Conservation (phyloP, 1,139 yeast species). For the Hemisphaericaspora xylofermentans region DNA sequence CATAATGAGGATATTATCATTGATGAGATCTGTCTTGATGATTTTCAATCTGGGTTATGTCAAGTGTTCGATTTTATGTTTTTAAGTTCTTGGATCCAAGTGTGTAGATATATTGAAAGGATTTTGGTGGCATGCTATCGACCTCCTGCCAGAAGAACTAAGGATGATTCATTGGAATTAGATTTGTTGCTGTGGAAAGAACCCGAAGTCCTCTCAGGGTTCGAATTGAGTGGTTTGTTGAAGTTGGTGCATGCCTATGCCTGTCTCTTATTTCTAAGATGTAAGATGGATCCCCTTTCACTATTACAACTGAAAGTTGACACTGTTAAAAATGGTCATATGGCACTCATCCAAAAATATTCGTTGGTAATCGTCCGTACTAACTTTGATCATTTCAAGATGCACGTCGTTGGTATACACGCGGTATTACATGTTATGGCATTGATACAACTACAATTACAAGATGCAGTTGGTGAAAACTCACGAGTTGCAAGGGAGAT, state of each 20-base stretch:
- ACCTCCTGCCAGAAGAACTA: constrained; percentile 23
- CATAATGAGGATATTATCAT: constrained; percentile 22
- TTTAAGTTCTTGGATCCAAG: constrained; percentile 19
- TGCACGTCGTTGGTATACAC: constrained; percentile 23
- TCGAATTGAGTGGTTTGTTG: not conserved
- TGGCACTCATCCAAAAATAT: constrained; percentile 2
- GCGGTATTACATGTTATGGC: constrained; percentile 26
- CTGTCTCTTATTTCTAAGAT: constrained; percentile 22
- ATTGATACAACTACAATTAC: constrained; percentile 14
- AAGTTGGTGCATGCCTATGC: constrained; percentile 17
- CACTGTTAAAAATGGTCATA: not conserved
- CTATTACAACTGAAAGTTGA: constrained; percentile 12
- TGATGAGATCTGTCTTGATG: constrained; percentile 18
- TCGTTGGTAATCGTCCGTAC: constrained; percentile 11
- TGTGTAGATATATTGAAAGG: constrained; percentile 22
- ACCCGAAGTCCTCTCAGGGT: constrained; percentile 9
- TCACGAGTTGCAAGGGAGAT: not conserved
- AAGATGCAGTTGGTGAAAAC: not conserved
- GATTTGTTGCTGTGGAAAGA: constrained; percentile 17
- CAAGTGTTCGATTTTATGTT: constrained; percentile 19
- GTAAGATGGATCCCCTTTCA: constrained; percentile 25
- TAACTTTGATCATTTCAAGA: constrained; percentile 12
- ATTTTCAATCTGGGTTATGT: constrained; percentile 19
- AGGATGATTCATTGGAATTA: constrained; percentile 15
- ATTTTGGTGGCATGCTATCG: constrained; percentile 21